Evolutionary conservation across 2,329 filamentous ascomycete species (phyloP).

Genomic region (Botrytis galanthina): DNA sequence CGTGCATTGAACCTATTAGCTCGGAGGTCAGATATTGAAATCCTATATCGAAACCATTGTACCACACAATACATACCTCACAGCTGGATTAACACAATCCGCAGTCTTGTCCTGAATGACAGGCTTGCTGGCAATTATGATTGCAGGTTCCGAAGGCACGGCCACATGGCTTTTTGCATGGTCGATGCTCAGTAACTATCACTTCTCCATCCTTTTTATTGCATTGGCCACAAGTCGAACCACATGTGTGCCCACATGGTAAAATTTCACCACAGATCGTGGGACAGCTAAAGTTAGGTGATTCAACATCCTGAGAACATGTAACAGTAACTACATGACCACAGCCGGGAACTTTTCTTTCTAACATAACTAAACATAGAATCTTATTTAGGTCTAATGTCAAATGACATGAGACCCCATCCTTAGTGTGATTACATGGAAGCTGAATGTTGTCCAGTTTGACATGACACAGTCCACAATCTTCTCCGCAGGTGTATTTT

Average conservation of each 20-base stretch:
- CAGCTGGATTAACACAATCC: conserved; percentile 50
- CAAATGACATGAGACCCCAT: conserved; percentile 41
- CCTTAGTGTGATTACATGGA: conserved; percentile 44
- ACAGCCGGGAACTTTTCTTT: conserved; percentile 53
- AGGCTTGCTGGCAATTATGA: conserved; percentile 52
- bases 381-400: conserved; percentile 47
- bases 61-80: conserved; percentile 42
- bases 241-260: conserved; percentile 59
- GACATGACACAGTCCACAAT: conserved; percentile 43
- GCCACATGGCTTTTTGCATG: conserved; percentile 50
- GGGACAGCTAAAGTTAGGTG: conserved; percentile 47
- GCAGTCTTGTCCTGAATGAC: conserved; percentile 52
- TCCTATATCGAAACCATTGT: not conserved
- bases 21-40: not conserved
- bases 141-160: conserved; percentile 53
- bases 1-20: conserved; percentile 53
- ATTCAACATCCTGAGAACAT: conserved; percentile 49
- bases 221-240: conserved; percentile 50
- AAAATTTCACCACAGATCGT: conserved; percentile 47
- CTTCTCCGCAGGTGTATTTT: conserved; percentile 43
- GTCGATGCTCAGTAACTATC: conserved; percentile 44
- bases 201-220: conserved; percentile 39
- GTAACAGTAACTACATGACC: conserved; percentile 49
- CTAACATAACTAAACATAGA: conserved; percentile 47
- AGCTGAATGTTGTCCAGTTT: conserved; percentile 37